Percentiles rank a stretch among this genome's conserved stretches.
These are phyloP conservation scores for Dothidotthia symphoricarpi DNA, from an alignment of 2,329 filamentous ascomycete species.

Conservation along the genomic window DNA sequence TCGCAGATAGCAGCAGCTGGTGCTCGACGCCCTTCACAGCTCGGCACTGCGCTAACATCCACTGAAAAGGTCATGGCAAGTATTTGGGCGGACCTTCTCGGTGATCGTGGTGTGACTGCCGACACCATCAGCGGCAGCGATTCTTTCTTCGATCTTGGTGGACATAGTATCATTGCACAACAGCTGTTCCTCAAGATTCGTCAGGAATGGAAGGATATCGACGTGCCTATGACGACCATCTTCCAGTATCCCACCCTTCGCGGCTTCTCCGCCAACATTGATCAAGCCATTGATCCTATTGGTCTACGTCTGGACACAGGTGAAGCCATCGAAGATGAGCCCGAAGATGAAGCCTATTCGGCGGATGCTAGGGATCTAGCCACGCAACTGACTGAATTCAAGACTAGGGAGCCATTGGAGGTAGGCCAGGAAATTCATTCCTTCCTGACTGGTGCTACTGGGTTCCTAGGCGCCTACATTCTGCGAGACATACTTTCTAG, in stretches of 20 bases:
- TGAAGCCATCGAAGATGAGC: slow-evolving; percentile 45
- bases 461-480: slow-evolving; percentile 82
- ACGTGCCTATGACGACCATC: slow-evolving; percentile 69
- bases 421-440: slow-evolving; percentile 55
- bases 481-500: slow-evolving; percentile 71
- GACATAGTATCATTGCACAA: slow-evolving; percentile 78
- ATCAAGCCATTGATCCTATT: slow-evolving; percentile 51
- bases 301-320: slow-evolving; percentile 46
- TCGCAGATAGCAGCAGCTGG: slow-evolving; percentile 61
- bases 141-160: slow-evolving; percentile 76
- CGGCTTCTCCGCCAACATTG: slow-evolving; percentile 55
- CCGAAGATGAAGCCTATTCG: slow-evolving; percentile 54
- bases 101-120: slow-evolving; percentile 58
- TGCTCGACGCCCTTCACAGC: slow-evolving; percentile 45
- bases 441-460: slow-evolving; percentile 85
- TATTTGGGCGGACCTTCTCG: slow-evolving; percentile 71
- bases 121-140: slow-evolving; percentile 63
- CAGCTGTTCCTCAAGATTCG: slow-evolving; percentile 73
- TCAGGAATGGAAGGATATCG: slow-evolving; percentile 59
- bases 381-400: slow-evolving; percentile 46
- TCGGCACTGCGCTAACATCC: slow-evolving; percentile 50
- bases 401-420: slow-evolving; percentile 43
- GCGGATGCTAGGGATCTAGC: slow-evolving; percentile 55
- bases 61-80: slow-evolving; percentile 67
- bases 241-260: slow-evolving; percentile 65